A percentile compares a stretch with the other conserved stretches of the same genome.
These are phyloP conservation scores for Musa acuminata DNA, from an alignment of 176 grass and related monocot genomes.

Conservation along the genomic window DNA sequence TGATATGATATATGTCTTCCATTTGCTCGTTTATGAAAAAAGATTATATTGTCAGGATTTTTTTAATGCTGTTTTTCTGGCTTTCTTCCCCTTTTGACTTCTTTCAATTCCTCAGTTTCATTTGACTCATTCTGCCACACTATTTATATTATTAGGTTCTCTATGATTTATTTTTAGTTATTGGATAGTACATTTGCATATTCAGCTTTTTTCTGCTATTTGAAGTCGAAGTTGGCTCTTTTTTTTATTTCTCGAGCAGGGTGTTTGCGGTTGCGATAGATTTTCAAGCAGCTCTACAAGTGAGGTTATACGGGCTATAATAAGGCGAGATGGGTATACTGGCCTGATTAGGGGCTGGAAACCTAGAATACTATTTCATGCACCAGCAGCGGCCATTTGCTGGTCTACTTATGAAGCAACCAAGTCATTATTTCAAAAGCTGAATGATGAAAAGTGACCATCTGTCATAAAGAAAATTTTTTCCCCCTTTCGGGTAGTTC, in stretches of 20 bases:
- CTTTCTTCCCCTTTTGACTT: background rate
- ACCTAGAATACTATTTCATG: conserved; percentile 12
- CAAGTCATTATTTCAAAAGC: conserved; percentile 1
- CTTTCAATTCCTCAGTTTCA: background rate
- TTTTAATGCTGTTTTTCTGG: background rate
- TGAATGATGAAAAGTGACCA: background rate
- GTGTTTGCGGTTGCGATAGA: conserved; percentile 17
- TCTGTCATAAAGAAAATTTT: background rate
- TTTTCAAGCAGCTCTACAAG: conserved; percentile 6
- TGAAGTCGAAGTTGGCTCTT: background rate
- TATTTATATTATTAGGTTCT: background rate
- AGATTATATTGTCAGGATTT: background rate
- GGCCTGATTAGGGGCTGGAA: conserved; percentile 8
- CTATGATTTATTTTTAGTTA: background rate
- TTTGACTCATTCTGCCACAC: background rate
- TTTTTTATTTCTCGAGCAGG: background rate
- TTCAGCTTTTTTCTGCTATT: background rate
- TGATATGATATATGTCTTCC: background rate
- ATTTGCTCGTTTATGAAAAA: background rate
- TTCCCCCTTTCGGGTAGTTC: background rate
- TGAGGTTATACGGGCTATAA: background rate
- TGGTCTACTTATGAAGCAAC: conserved; percentile 17
- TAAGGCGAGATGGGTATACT: background rate
- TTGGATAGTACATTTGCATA: background rate
- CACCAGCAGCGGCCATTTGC: conserved; percentile 17